phyloP scores from a whole-genome alignment of 2,329 filamentous ascomycete genomes.

The Colletotrichum phormii region DNA sequence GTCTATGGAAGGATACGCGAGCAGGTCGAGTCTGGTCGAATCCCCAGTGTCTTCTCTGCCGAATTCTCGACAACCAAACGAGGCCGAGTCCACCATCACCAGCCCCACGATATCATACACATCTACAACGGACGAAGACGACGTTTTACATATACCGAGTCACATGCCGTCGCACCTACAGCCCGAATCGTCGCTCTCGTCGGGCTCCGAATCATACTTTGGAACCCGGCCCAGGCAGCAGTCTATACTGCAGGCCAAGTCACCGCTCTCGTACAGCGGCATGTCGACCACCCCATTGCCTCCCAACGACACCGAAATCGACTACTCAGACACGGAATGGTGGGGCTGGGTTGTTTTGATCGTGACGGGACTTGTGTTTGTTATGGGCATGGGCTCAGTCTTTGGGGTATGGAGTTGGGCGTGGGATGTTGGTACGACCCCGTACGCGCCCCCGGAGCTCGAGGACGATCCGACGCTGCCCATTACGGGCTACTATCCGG shows the following conservation, averaged over 20 bases:
- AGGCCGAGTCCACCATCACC: conserved; percentile 46
- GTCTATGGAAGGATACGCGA: conserved; percentile 59
- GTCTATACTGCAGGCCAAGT: conserved; percentile 66
- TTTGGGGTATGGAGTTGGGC: conserved; percentile 98
- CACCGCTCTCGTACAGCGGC: conserved; percentile 68
- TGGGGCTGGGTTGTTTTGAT: conserved; percentile 96
- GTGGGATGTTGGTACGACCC: conserved; percentile 97
- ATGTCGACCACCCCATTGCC: conserved; percentile 61
- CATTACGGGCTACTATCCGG: conserved; percentile 97
- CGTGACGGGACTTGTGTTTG: conserved; percentile 95
- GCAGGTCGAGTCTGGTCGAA: conserved; percentile 43
- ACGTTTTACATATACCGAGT: conserved; percentile 73
- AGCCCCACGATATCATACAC: conserved; percentile 72
- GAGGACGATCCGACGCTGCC: conserved; percentile 95
- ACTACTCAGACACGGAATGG: conserved; percentile 95
- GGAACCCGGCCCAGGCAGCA: conserved; percentile 55
- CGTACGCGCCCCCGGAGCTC: conserved; percentile 93
- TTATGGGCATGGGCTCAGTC: conserved; percentile 95
- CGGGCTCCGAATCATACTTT: conserved; percentile 75
- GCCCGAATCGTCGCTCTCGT: conserved; percentile 59
- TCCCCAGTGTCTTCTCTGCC: conserved; percentile 36
- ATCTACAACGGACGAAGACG: conserved; percentile 84
- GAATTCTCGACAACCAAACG: conserved; percentile 38
- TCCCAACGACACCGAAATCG: conserved; percentile 73
- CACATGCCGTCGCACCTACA: conserved; percentile 57